phyloP scores from a whole-genome alignment of 148 eudicot genomes.

The Fagopyrum esculentum region DNA sequence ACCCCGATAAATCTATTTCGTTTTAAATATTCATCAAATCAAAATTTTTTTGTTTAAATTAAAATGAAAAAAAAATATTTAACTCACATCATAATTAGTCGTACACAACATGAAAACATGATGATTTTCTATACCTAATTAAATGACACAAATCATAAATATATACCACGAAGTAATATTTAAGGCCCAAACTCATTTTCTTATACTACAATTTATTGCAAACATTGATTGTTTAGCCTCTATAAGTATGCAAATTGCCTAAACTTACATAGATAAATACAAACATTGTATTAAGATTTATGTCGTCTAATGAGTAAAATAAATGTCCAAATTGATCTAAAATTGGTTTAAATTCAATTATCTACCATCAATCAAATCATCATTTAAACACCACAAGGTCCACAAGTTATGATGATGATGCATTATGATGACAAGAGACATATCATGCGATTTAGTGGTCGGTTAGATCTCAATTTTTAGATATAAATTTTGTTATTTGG shows the following conservation, averaged over 20 bases:
- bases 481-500: background rate
- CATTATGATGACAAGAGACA: background rate
- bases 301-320: background rate
- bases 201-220: background rate
- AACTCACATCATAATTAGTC: background rate
- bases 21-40: too few relatives aligned
- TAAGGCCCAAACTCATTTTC: too few relatives aligned
- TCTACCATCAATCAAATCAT: background rate
- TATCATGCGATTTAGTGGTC: background rate
- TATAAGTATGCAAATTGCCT: background rate
- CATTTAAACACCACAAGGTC: background rate
- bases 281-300: background rate
- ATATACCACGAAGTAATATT: background rate
- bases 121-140: background rate
- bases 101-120: background rate
- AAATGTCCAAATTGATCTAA: background rate
- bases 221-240: background rate
- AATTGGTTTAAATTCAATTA: background rate
- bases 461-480: background rate
- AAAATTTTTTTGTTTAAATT: too few relatives aligned
- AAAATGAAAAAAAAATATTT: too few relatives aligned
- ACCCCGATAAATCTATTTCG: too few relatives aligned
- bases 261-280: background rate
- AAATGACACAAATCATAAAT: background rate
- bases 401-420: too few relatives aligned